These are phyloP conservation scores for Pleurotus ostreatus DNA, from an alignment of 768 basidiomycete genomes.

Conservation along the genomic window DNA sequence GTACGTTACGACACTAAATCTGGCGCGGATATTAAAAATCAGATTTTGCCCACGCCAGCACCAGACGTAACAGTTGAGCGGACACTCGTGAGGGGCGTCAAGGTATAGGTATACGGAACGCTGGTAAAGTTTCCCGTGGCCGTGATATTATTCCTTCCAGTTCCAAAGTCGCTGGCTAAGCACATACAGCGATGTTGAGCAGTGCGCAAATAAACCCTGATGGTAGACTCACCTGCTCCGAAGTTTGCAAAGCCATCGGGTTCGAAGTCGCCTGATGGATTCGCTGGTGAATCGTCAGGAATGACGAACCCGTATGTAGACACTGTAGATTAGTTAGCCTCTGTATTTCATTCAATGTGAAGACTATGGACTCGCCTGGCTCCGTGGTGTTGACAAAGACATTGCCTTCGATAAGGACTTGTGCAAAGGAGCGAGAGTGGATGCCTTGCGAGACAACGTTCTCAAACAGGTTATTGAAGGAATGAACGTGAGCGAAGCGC, in stretches of 20 bases:
- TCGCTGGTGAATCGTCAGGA: slow-evolving; percentile 18
- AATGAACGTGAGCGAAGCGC: slow-evolving; percentile 18
- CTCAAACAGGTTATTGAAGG: slow-evolving; percentile 18
- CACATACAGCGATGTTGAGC: background rate
- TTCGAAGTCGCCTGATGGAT: slow-evolving; percentile 18
- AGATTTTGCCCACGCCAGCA: slow-evolving; percentile 19
- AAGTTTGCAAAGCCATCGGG: slow-evolving; percentile 18
- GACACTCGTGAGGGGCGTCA: slow-evolving; percentile 16
- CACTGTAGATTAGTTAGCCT: background rate
- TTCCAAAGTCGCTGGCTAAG: slow-evolving; percentile 17
- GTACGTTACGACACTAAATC: too few relatives aligned
- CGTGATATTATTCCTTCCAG: slow-evolving; percentile 18
- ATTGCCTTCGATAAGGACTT: slow-evolving; percentile 20
- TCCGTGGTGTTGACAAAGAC: slow-evolving; percentile 17
- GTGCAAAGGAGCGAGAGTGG: slow-evolving; percentile 17
- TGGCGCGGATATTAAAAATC: background rate
- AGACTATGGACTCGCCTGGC: slow-evolving; percentile 10
- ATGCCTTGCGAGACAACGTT: slow-evolving; percentile 20
- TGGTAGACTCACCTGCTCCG: slow-evolving; percentile 12
- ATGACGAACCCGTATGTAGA: slow-evolving; percentile 21
- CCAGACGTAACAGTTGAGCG: slow-evolving; percentile 12
- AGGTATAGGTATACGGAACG: slow-evolving; percentile 16
- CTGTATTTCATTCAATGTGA: background rate
- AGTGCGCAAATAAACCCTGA: background rate
- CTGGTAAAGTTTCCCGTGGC: slow-evolving; percentile 18